A percentile compares a stretch with the other conserved stretches of the same genome.
phyloP scores from a whole-genome alignment of 2,329 filamentous ascomycete genomes.

The Amylocarpus encephaloides region DNA sequence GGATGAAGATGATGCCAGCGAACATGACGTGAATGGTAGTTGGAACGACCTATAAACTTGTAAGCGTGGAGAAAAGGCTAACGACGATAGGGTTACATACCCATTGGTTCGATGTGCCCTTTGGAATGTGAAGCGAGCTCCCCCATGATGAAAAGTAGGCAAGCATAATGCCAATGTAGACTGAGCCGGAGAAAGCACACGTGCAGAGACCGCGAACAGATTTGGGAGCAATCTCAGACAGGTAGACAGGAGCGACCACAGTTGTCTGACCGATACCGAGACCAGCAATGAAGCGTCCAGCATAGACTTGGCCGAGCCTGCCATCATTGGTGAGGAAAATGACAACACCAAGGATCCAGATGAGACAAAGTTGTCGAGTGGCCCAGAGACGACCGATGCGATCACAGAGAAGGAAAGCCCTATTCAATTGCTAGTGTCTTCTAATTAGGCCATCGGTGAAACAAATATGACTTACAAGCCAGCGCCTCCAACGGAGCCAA shows the following conservation, averaged over 20 bases:
- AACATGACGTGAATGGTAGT: slow-evolving; percentile 75
- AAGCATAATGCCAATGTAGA: slow-evolving; percentile 72
- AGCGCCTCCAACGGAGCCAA: slow-evolving; percentile 67
- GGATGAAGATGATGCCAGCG: slow-evolving; percentile 61
- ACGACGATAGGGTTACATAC: slow-evolving; percentile 18
- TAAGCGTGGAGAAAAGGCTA: slow-evolving; percentile 13
- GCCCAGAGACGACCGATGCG: slow-evolving; percentile 58
- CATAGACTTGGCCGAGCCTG: slow-evolving; percentile 52
- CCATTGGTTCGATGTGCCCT: slow-evolving; percentile 45
- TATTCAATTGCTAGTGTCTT: slow-evolving; percentile 2
- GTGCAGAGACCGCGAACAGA: slow-evolving; percentile 68
- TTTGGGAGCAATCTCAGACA: slow-evolving; percentile 65
- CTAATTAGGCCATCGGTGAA: background rate
- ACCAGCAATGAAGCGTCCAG: slow-evolving; percentile 60
- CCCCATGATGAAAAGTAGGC: slow-evolving; percentile 73
- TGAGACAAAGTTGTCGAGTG: slow-evolving; percentile 48
- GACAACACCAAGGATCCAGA: slow-evolving; percentile 53
- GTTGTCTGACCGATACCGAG: slow-evolving; percentile 58
- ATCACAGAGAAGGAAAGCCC: slow-evolving; percentile 47
- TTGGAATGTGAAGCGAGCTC: slow-evolving; percentile 42
- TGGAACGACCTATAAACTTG: slow-evolving; percentile 54
- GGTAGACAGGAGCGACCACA: slow-evolving; percentile 64
- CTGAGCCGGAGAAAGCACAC: slow-evolving; percentile 61
- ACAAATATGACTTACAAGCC: slow-evolving; percentile 42
- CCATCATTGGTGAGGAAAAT: slow-evolving; percentile 54